Base-by-base conservation (phyloP, 805 yeast genomes). In the Yamadazyma akitaensis region DNA sequence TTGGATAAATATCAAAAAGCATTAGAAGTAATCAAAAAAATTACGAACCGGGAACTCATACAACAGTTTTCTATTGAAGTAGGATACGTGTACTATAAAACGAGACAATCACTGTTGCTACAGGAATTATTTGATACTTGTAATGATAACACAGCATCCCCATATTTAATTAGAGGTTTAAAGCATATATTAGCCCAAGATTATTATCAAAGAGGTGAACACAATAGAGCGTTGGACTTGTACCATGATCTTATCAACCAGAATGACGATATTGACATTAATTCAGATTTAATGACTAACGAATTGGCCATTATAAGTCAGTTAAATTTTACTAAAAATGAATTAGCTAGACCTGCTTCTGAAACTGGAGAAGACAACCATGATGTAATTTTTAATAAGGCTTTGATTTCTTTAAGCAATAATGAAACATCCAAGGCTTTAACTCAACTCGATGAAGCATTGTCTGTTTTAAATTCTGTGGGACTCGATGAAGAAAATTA, bases 261-360 rank as follows among this genome's bases (percentile, higher is more conserved):
- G 8, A 56, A 65, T 40, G 51, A 50, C 12, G 58, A 64, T 21
- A 67, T 64, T 37, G 78, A 75, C 44, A 84, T 76, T 53, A 56
- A 55, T 18, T 56, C 70, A 32, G 91, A 84, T 60, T 59, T 83
- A 46, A 57, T 70, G 25, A 83, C 82, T 37, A 85, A 85, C 59
- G 86, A 84, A 61, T 73, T 84, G 49, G 89, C 91, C 2, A 73
- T 81, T n/a, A 63, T 79, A 19, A 79, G 87, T 10, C 86, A 80
- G 58, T 59, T 64, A 18, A 63, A 62, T 34, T 39, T 44, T 26
- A 43, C 43, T 17, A 44, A 26, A 24, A 41, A 42, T 31, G 35
- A 48, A 28, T 16, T 31, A 17, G 37, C 35, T 13, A 28, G 30
- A 13, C 44, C 51, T 3, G 45, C 45, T 18, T 18, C 35, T 16